Base-by-base conservation (phyloP, 2,329 filamentous ascomycete genomes). In the Penicillium sclerotiorum region DNA sequence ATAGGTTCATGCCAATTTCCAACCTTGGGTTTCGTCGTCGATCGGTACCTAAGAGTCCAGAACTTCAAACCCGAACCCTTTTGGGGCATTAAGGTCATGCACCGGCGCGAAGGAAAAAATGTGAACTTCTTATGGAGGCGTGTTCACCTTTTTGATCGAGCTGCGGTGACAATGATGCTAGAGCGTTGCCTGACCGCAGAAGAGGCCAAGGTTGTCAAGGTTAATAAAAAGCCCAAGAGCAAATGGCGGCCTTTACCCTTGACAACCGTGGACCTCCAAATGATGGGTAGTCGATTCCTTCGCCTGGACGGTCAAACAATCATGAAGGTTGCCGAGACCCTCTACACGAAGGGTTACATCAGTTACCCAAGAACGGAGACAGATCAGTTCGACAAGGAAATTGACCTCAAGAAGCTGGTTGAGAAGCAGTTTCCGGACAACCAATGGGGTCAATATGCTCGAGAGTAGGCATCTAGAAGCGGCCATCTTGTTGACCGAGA, bases 311-410 rank as follows among this genome's bases (percentile, higher is more conserved):
- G 92, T 74, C 88, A 95, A 61, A 82, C 87, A 52, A 90, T 95
- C 37, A 96, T 99, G 92, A 87, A 81, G 41, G 79, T 81, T 20
- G 94, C 94, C 4, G 94, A 99, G 70, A 77, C 78, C 5, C 81
- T 99, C 2, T 99, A 99, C 75, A 92, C 91, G 40, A 91, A 88
- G 69, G 94, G 94, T 0, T 97, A 92, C 73, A 96, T 99, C 72
- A 96, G 92, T 70, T 99, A 99, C 71, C 94, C 94, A 1, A 86
- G 94, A 71, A 99, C 94, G 0, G 94, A 99, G 71, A 99, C 94
- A 0, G 94, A 99, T 69, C 88, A 93, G 25, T 99, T 97, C 65
- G 92, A 96, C 64, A 84, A 84, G 62, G 93, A 82, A 4, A 96
- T 97, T 76, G 87, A 97, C 66, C 79, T 99, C 17, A 84, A 82